Conservation (phyloP, 352 stramenopile species). For the Vaucheria bursata region DNA sequence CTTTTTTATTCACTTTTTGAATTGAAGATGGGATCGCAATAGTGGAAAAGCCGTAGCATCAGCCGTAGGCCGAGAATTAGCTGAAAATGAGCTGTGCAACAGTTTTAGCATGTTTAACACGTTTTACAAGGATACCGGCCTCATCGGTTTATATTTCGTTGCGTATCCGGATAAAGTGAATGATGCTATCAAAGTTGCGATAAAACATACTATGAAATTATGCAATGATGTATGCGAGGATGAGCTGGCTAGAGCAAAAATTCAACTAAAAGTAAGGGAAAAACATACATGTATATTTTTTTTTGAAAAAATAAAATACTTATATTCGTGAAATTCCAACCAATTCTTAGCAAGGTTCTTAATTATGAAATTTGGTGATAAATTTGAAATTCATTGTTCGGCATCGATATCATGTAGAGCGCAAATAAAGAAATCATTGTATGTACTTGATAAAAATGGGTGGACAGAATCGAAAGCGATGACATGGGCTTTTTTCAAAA, state of each 20-base stretch:
- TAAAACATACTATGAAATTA: slow-evolving; percentile 87
- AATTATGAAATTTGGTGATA: too few species aligned
- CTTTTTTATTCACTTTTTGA: slow-evolving; percentile 12
- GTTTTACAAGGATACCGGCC: slow-evolving; percentile 98
- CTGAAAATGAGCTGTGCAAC: slow-evolving; percentile 76
- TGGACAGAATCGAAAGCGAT: background rate
- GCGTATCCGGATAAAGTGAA: slow-evolving; percentile 60
- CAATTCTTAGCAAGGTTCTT: too few species aligned
- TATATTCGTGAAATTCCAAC: too few species aligned
- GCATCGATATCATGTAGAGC: too few species aligned
- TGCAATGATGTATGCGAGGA: slow-evolving; percentile 91
- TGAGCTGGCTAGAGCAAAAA: slow-evolving; percentile 94
- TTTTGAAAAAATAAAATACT: too few species aligned
- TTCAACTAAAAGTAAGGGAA: slow-evolving; percentile 67
- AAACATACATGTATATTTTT: too few species aligned
- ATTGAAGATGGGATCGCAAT: slow-evolving; percentile 72
- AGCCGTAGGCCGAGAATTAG: slow-evolving; percentile 89
- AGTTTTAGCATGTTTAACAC: slow-evolving; percentile 99
- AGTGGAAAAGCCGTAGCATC: slow-evolving; percentile 57
- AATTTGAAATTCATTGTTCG: too few species aligned
- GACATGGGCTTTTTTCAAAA: too few species aligned
- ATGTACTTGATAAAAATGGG: background rate
- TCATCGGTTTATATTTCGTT: slow-evolving; percentile 97
- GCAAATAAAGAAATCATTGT: too few species aligned
- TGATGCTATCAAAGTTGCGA: slow-evolving; percentile 86